These are phyloP conservation scores for Phytophthora vignae DNA, from an alignment of 352 stramenopile genomes.

Conservation along the genomic window DNA sequence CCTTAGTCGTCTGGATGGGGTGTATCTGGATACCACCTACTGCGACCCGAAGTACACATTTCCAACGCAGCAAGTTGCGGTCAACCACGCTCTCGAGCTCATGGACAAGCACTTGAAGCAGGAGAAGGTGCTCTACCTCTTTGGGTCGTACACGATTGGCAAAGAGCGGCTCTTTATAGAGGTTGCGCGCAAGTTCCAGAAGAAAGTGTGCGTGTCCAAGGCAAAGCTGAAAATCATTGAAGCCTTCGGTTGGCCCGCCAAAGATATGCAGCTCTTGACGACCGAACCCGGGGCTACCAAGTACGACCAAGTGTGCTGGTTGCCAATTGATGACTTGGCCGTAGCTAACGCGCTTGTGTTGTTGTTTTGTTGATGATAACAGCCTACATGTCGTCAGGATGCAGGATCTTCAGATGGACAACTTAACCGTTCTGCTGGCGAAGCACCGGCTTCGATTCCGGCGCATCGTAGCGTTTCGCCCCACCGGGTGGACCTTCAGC, in stretches of 20 bases:
- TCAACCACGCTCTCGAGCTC: slow-evolving; percentile 69
- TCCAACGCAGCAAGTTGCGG: slow-evolving; percentile 86
- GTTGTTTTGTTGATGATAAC: slow-evolving; percentile 7
- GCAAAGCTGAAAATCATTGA: slow-evolving; percentile 88
- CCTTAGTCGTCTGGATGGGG: slow-evolving; percentile 59
- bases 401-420: slow-evolving; percentile 94
- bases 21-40: slow-evolving; percentile 98
- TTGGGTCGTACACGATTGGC: slow-evolving; percentile 97
- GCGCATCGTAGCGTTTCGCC: slow-evolving; percentile 94
- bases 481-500: slow-evolving; percentile 93
- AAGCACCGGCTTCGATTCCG: slow-evolving; percentile 78
- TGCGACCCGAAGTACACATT: slow-evolving; percentile 95
- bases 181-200: slow-evolving; percentile 79
- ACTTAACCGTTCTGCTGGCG: slow-evolving; percentile 65
- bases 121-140: slow-evolving; percentile 92
- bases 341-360: slow-evolving; percentile 4
- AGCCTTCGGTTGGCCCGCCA: slow-evolving; percentile 85
- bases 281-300: slow-evolving; percentile 76
- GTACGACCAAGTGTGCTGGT: slow-evolving; percentile 42
- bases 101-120: slow-evolving; percentile 57
- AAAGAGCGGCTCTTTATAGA: slow-evolving; percentile 98
- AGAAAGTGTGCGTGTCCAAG: slow-evolving; percentile 84
- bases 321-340: background rate
- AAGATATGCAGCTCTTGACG: slow-evolving; percentile 90
- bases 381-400: slow-evolving; percentile 95